Base-by-base conservation (phyloP, 2,329 filamentous ascomycete genomes). In the Aspergillus pseudoglaucus region DNA sequence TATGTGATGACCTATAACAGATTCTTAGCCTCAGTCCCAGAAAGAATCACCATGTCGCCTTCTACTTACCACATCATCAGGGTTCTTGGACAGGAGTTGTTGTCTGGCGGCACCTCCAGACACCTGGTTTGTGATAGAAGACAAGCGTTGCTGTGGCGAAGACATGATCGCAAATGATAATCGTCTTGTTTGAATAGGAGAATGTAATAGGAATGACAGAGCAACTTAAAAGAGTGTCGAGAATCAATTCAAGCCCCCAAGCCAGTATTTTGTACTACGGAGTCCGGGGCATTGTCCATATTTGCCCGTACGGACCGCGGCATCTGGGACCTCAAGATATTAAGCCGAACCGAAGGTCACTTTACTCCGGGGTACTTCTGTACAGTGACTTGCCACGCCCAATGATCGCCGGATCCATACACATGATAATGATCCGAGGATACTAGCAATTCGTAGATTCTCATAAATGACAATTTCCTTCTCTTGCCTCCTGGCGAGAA, bases 101-200 rank as follows among this genome's bases (percentile, higher is more conserved):
- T 67, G 58, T 51, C 57, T 65, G 20, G 61, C 60, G 17, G 51
- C 53, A 38, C 61, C 51, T 37, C 63, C 63, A 27, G 60, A 56
- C n/a, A 74, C 48, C 52, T 74, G 71, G 48, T 62, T 64, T 15
- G 69, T 56, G 52, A 74, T 70, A 10, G 70, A 70, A 30, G 60
- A 70, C 46, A 68, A 54, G 18, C 70, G 64, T 54, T 67, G 65
- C 42, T 70, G 64, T 46, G 65, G 47, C 45, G 67, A 59, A 61
- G 70, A 68, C 66, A 69, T 70, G 51, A 37, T 59, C 32, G 33
- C 12, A 9, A 9, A 46, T 12, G 25, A 30, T 30, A 30, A 12
- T 4, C 25, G 45, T 42, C 4, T 18, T 35, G 4, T 30, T 33
- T 22, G n/a, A 46, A 46, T 17, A 4, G 8, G 30, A 18, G 25